These are phyloP conservation scores for Carpinus fangiana DNA, from an alignment of 306 rosid genomes.

Conservation along the genomic window DNA sequence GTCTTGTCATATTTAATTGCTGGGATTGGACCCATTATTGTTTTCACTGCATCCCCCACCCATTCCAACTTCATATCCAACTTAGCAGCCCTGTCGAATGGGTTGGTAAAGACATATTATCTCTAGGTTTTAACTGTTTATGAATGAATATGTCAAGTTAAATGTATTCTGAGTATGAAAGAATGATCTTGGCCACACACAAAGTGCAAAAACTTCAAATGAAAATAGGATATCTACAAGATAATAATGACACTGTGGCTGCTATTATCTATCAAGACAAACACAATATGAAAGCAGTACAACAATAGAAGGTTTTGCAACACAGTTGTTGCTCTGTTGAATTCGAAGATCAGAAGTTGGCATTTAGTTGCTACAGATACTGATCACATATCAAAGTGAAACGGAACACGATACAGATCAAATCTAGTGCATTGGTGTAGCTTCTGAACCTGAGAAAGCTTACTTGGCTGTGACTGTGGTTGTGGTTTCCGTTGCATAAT, in stretches of 20 bases:
- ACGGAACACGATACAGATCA: no score
- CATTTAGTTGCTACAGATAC: no score
- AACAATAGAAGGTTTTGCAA: not conserved
- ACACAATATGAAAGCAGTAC: not conserved
- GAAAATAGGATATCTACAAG: no score
- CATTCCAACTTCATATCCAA: constrained; percentile 86
- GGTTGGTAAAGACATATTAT: not conserved
- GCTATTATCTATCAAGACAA: not conserved
- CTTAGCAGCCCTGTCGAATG: constrained; percentile 61
- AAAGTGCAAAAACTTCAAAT: no score
- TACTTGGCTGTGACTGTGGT: no score
- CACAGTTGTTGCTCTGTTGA: not conserved
- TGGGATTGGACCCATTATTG: constrained; percentile 84
- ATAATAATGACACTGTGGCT: not conserved
- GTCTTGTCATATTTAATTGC: constrained; percentile 58
- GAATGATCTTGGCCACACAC: no score
- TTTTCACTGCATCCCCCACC: constrained; percentile 72
- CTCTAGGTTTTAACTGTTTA: not conserved
- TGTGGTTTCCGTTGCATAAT: no score
- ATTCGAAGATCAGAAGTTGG: not conserved
- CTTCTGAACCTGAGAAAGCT: no score
- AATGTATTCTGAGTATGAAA: no score
- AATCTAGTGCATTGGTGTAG: no score
- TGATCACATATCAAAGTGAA: no score
- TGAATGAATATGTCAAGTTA: not conserved